Conservation (phyloP, 78 protist species). For the Pigoraptor vietnamica region DNA sequence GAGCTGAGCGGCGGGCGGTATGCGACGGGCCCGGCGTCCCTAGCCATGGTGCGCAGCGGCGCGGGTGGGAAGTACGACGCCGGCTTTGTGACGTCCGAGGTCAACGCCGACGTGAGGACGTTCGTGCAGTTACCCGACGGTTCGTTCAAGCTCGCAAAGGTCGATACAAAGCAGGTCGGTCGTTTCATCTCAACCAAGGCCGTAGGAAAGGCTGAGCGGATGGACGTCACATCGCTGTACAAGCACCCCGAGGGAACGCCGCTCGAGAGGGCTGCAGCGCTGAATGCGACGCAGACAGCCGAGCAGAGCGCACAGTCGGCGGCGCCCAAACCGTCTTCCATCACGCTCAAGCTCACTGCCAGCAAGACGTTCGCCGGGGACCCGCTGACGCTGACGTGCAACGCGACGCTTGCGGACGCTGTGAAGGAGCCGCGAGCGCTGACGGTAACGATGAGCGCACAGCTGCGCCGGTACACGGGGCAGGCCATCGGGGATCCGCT, state of each 20-base stretch:
- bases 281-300: not conserved
- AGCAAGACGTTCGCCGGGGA: not conserved
- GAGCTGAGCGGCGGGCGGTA: not conserved
- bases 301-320: not conserved
- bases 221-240: not conserved
- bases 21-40: not conserved
- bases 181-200: not conserved
- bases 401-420: not conserved
- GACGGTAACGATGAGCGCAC: not conserved
- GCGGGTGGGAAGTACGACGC: not conserved
- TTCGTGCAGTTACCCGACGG: not conserved
- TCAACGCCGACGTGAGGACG: not conserved
- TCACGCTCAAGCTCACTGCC: not conserved
- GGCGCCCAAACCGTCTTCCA: not conserved
- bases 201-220: not conserved
- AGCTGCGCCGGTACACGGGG: not conserved
- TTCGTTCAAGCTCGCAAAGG: not conserved
- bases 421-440: not conserved
- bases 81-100: not conserved
- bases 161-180: not conserved
- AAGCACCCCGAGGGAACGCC: not conserved
- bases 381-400: not conserved
- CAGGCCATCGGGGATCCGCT: not conserved
- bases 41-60: not conserved
- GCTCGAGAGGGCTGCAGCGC: not conserved